These are phyloP conservation scores for Violaceomyces palustris DNA, from an alignment of 1,284 basidiomycete genomes.

Conservation along the genomic window DNA sequence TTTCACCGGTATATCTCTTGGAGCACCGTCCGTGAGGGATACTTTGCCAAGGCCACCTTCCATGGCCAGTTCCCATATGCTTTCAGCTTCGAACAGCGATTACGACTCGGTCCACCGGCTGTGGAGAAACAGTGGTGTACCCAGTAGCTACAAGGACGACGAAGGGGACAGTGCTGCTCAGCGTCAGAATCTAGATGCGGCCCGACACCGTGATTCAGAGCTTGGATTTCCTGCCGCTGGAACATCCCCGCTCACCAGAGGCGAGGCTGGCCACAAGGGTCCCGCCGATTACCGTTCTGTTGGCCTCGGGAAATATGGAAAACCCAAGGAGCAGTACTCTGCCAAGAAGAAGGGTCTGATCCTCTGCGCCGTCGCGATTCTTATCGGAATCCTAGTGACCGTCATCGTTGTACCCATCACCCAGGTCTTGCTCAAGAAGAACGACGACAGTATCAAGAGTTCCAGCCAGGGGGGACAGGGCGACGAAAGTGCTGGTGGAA, in stretches of 20 bases:
- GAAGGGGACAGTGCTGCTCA: neutral
- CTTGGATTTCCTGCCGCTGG: neutral
- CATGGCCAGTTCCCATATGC: constrained; percentile 24
- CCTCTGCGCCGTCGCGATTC: constrained; percentile 12
- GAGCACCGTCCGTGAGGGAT: neutral
- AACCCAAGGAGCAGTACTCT: constrained; percentile 15
- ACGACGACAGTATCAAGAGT: neutral
- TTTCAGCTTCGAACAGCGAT: constrained; percentile 20
- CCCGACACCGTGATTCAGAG: neutral
- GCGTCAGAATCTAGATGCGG: neutral
- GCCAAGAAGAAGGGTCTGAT: constrained; percentile 24
- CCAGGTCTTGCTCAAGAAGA: constrained; percentile 13
- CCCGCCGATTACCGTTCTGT: constrained; percentile 27
- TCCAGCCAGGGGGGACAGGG: no score
- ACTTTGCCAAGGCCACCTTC: constrained; percentile 4
- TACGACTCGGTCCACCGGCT: constrained; percentile 38
- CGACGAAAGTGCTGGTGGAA: no score
- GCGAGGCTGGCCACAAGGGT: constrained; percentile 11
- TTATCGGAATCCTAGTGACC: constrained; percentile 15
- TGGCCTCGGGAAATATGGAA: constrained; percentile 24
- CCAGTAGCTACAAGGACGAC: constrained; percentile 9
- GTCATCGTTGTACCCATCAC: constrained; percentile 30
- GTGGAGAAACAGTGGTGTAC: constrained; percentile 14
- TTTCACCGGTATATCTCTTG: no score
- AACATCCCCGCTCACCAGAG: constrained; percentile 1